These are phyloP conservation scores for Pyricularia grisea DNA, from an alignment of 2,329 filamentous ascomycete species.

Conservation along the genomic window DNA sequence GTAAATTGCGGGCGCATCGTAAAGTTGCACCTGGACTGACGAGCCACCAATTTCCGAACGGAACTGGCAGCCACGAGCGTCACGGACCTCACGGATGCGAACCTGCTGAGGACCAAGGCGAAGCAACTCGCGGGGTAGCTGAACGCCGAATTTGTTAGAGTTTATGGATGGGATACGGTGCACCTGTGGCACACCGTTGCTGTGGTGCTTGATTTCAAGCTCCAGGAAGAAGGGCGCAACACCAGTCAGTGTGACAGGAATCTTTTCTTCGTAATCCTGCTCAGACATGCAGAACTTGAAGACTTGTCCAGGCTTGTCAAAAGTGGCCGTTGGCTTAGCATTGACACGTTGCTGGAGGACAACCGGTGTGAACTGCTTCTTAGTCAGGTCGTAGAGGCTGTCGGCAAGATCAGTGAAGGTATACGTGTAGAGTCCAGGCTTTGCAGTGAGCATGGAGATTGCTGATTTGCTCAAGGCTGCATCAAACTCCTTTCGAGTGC, in stretches of 20 bases:
- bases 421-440: constrained; percentile 78
- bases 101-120: constrained; percentile 85
- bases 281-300: constrained; percentile 94
- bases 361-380: constrained; percentile 54
- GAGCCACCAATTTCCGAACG: constrained; percentile 26
- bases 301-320: constrained; percentile 78
- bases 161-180: constrained; percentile 75
- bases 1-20: constrained; percentile 85
- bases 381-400: constrained; percentile 71
- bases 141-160: constrained; percentile 64
- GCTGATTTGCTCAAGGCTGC: constrained; percentile 67
- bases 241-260: constrained; percentile 78
- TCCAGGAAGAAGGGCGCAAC: constrained; percentile 83
- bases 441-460: constrained; percentile 76
- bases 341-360: constrained; percentile 76
- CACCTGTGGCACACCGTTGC: constrained; percentile 67
- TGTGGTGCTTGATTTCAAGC: constrained; percentile 87
- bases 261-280: constrained; percentile 70
- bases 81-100: constrained; percentile 80
- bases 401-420: constrained; percentile 76
- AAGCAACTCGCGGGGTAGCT: constrained; percentile 75
- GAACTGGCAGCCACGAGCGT: constrained; percentile 71
- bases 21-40: constrained; percentile 82
- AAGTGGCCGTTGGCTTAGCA: constrained; percentile 70
- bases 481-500: constrained; percentile 63